Base-by-base conservation (phyloP, 2,329 filamentous ascomycete species). In the Fusarium abutilonis region DNA sequence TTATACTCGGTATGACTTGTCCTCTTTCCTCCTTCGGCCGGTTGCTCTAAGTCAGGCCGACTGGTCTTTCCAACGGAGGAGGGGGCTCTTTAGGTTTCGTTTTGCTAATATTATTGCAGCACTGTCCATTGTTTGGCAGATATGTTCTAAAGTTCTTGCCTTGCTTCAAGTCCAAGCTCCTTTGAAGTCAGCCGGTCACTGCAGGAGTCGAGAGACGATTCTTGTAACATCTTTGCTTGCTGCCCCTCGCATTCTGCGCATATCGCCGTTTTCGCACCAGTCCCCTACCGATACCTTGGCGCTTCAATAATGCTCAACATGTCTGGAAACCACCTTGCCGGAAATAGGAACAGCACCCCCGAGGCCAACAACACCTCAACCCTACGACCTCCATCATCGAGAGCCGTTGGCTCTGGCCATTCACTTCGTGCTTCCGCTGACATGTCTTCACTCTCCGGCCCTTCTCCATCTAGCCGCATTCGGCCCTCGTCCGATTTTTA, bases 401-500 rank as follows among this genome's bases (percentile, higher is more conserved):
- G 94, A 69, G 85, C 89, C 40, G 82, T 96, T 70, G 91, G 88
- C 59, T 85, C 90, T 60, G 89, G 89, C 52, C 91, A 94, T 77
- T 91, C 95, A 75, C 88, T 99, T 63, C 92, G 95, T 72, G 92
- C 93, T 42, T 99, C 95, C 48, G 94, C 95, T 71, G 95, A 99
- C 76, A 96, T 98, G 91, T 91, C 92, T 63, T 89, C 89, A 45
- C 91, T 96, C 73, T 74, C 87, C 78, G 74, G 83, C 70, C 74
- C 92, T 80, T 71, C 89, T 81, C 70, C 86, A 29, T 86, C 90
- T 39, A 89, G 86, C 73, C 91, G 93, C 67, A 96, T 97, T 71
- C 91, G 95, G 57, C 95, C 95, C 29, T 93, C 93, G 23, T 98
- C 95, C 17, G 95, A 99, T 75, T 93, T 98, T 76, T 97, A 94